A percentile compares a stretch with the other conserved stretches of the same genome.
Conservation (phyloP, 331 rosid genomes). For the Acacia pycnantha region DNA sequence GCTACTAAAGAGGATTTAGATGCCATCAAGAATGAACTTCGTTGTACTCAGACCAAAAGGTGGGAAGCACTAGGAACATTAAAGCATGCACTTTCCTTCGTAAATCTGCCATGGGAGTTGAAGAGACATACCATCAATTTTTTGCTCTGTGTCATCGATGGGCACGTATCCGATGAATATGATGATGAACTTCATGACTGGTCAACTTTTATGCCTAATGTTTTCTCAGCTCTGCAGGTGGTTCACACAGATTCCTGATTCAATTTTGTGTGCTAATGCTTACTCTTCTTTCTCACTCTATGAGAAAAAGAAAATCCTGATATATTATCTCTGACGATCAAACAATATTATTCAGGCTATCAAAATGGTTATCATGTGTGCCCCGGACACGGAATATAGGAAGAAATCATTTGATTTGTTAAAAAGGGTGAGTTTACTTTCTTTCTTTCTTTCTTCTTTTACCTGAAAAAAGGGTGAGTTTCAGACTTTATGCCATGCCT, state of each 20-base stretch:
- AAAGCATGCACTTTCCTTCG: slow-evolving; percentile 59
- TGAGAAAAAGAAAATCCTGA: slow-evolving; percentile 14
- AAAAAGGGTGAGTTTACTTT: slow-evolving; percentile 54
- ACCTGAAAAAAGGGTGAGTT: slow-evolving; percentile 53
- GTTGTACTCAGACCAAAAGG: slow-evolving; percentile 58
- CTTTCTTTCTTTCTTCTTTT: no score
- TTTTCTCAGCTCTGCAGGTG: slow-evolving; percentile 82
- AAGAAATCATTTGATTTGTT: slow-evolving; percentile 64
- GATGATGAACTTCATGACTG: slow-evolving; percentile 43
- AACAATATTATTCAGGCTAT: slow-evolving; percentile 65
- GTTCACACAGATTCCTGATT: slow-evolving; percentile 13
- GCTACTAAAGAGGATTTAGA: slow-evolving; percentile 57
- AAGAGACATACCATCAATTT: slow-evolving; percentile 68
- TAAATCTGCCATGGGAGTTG: slow-evolving; percentile 68
- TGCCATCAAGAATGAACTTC: slow-evolving; percentile 57
- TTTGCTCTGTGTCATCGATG: slow-evolving; percentile 61
- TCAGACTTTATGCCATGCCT: background rate
- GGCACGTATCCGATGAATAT: slow-evolving; percentile 31
- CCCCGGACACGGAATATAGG: slow-evolving; percentile 59
- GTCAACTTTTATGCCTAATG: slow-evolving; percentile 52
- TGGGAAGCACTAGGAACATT: slow-evolving; percentile 84
- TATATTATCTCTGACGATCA: slow-evolving; percentile 21
- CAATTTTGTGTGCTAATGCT: slow-evolving; percentile 11
- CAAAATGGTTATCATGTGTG: slow-evolving; percentile 62
- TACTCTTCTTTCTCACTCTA: slow-evolving; percentile 3